Conservation (phyloP, 257 asterid genomes). For the Solanum chiquidenum region DNA sequence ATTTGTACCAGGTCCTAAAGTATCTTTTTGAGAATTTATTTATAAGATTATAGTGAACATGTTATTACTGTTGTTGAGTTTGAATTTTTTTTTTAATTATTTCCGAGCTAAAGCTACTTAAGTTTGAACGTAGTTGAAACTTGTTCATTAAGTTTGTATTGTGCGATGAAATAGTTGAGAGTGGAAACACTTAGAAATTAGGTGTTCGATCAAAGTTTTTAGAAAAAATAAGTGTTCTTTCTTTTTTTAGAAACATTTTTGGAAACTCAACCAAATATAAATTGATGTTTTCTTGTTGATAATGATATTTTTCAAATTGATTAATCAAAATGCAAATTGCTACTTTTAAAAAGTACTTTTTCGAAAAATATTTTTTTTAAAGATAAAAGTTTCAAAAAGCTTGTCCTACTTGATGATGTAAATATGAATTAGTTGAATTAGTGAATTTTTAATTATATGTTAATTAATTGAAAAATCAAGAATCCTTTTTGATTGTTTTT, state of each 20-base stretch:
- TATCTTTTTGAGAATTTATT: not conserved
- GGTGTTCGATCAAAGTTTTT: not conserved
- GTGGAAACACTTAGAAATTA: not conserved
- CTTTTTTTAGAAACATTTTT: not conserved
- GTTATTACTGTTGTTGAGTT: not conserved
- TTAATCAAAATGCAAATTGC: not conserved
- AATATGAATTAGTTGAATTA: not conserved
- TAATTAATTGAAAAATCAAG: not conserved
- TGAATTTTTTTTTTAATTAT: rapidly evolving
- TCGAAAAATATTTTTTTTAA: not conserved
- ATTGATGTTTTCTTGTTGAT: not conserved
- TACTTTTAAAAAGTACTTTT: not conserved
- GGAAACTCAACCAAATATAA: not conserved
- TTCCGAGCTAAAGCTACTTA: not conserved
- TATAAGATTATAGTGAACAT: not conserved
- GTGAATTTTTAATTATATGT: not conserved
- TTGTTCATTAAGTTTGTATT: rapidly evolving
- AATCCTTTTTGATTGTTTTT: not conserved
- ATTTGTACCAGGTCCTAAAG: not conserved
- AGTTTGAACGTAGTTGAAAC: not conserved
- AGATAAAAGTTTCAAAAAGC: not conserved
- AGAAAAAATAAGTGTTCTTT: not conserved
- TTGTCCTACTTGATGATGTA: not conserved
- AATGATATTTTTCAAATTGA: not conserved
- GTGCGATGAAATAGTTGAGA: not conserved